Percentiles rank a stretch among this genome's conserved stretches.
phyloP scores from a whole-genome alignment of 768 basidiomycete species.

The Amanita thiersii region DNA sequence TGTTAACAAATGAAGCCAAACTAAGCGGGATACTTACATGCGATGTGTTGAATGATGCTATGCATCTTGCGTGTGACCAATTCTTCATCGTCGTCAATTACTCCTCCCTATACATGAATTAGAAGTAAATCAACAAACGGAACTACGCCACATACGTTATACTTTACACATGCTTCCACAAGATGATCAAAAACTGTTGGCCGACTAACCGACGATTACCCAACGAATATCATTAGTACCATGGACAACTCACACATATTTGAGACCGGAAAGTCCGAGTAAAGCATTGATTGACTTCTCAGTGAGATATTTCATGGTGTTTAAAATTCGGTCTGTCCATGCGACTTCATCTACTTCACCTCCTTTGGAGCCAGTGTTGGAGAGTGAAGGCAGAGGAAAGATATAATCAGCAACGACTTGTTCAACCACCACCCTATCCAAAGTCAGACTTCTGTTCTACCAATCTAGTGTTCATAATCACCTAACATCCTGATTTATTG shows the following conservation, averaged over 20 bases:
- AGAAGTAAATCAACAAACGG: not conserved
- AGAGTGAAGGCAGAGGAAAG: constrained; percentile 62
- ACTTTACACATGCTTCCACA: constrained; percentile 62
- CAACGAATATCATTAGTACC: not conserved
- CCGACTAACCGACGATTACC: constrained; percentile 31
- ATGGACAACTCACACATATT: constrained; percentile 40
- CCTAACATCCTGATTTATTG: constrained; percentile 51
- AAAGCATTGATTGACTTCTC: constrained; percentile 50
- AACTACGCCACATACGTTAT: constrained; percentile 60
- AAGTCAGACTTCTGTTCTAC: not conserved
- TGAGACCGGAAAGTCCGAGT: constrained; percentile 55
- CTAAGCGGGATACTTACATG: constrained; percentile 36
- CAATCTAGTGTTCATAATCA: constrained; percentile 18
- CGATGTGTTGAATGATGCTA: constrained; percentile 44
- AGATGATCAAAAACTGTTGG: constrained; percentile 65
- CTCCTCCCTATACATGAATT: constrained; percentile 57
- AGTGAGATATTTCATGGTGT: constrained; percentile 62
- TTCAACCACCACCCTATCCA: constrained; percentile 49
- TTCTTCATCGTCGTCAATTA: constrained; percentile 82
- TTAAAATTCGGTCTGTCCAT: constrained; percentile 82
- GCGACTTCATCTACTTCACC: constrained; percentile 65
- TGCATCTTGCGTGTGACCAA: constrained; percentile 46
- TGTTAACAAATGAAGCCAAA: not conserved
- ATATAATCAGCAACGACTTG: constrained; percentile 66
- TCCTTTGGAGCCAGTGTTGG: constrained; percentile 35